Percentiles rank a stretch among this genome's conserved stretches.
phyloP scores from a whole-genome alignment of 352 stramenopile genomes.

The Thraustotheca clavata region DNA sequence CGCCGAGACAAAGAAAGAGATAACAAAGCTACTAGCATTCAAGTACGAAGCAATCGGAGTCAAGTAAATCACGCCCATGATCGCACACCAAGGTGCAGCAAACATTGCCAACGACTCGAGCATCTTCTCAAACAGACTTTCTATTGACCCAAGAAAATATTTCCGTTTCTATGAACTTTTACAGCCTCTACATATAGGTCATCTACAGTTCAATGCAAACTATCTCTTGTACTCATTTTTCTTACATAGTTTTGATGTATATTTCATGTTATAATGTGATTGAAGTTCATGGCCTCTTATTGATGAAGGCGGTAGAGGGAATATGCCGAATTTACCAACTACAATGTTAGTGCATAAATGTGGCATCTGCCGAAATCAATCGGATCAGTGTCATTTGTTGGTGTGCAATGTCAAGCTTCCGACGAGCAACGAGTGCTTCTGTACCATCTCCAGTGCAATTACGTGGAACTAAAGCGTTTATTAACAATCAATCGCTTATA shows the following conservation, averaged over 20 bases:
- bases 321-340: too few species aligned
- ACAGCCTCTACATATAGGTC: not conserved
- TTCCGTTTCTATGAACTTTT: not conserved
- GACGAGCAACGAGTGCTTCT: not conserved
- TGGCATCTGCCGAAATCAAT: not conserved
- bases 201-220: too few species aligned
- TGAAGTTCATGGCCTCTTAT: too few species aligned
- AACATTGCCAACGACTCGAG: constrained; percentile 9
- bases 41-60: constrained; percentile 6
- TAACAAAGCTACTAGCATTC: not conserved
- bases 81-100: not conserved
- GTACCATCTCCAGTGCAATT: not conserved
- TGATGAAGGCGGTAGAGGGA: too few species aligned
- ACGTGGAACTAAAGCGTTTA: constrained; percentile 51
- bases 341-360: too few species aligned
- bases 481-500: constrained; percentile 55
- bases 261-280: too few species aligned
- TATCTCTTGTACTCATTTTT: too few species aligned
- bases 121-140: not conserved
- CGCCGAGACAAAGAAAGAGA: not conserved
- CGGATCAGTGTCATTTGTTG: not conserved
- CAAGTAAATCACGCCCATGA: constrained; percentile 19
- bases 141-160: not conserved
- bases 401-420: constrained; percentile 21
- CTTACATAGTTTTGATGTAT: too few species aligned